Percentiles rank a stretch among this genome's conserved stretches.
Evolutionary conservation across 148 eudicot genomes (phyloP).

Genomic region (Rhododendron simsii): DNA sequence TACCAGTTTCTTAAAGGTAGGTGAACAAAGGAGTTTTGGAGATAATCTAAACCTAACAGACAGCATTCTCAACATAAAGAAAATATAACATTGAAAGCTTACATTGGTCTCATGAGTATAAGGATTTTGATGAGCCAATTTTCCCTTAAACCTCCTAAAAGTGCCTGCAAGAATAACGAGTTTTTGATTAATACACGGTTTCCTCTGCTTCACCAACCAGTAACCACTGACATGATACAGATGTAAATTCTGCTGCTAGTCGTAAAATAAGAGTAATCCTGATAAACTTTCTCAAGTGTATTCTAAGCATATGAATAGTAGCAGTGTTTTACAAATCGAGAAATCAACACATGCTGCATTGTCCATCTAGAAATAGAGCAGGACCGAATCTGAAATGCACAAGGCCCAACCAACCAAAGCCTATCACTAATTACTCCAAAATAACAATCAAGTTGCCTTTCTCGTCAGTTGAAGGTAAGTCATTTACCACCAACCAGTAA

Average conservation of each 20-base stretch:
- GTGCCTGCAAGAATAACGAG: slow-evolving; percentile 44
- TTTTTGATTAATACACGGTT: neutral
- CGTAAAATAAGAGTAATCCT: neutral
- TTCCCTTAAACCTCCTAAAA: slow-evolving; percentile 85
- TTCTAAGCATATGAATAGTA: neutral
- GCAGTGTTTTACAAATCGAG: neutral
- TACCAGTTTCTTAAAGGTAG: neutral
- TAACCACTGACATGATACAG: neutral
- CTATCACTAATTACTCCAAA: neutral
- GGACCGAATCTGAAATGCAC: neutral
- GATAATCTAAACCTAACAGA: slow-evolving; percentile 1
- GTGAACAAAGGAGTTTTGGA: neutral
- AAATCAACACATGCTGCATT: neutral
- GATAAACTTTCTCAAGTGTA: neutral
- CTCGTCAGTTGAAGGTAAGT: neutral
- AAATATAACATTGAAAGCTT: slow-evolving; percentile 11
- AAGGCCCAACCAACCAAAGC: neutral
- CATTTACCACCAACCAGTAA: neutral
- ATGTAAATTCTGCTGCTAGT: neutral
- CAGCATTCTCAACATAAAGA: neutral
- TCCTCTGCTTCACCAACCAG: slow-evolving; percentile 5
- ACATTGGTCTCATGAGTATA: slow-evolving; percentile 54
- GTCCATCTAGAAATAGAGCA: neutral
- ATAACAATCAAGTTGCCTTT: neutral
- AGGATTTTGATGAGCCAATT: slow-evolving; percentile 55